Base-by-base conservation (phyloP, 2,329 filamentous ascomycete species). In the Ceratocystis huliohia region DNA sequence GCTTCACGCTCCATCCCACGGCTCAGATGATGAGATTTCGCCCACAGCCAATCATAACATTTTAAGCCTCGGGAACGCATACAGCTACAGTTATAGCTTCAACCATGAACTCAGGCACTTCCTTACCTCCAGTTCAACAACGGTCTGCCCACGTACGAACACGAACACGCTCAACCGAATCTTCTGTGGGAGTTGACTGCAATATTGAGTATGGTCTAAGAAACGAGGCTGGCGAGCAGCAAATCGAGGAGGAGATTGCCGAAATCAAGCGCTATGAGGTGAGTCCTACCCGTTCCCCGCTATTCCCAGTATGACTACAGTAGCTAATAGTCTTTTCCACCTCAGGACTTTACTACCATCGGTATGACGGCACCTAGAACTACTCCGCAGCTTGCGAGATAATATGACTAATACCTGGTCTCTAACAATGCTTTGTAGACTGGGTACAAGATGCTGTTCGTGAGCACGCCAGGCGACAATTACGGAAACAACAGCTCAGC, bases 391-490 rank as follows among this genome's bases (percentile, higher is more conserved):
- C 30, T 41, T 53, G 8, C 13, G 15, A 2, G 20, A 56, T 57
- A 28, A 37, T 10, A n/a, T 22, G 6, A 22, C 46, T 33, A 64
- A 41, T 41, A 15, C 10, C 13, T 41, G 13, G 15, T 53, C 25
- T 10, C 48, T 46, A 44, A 65, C 50, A 3, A 61, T 46, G 56
- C 33, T 67, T 25, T 17, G 10, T 41, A 84, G 94, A 99, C 76
- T 99, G 94, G 94, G 93, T 99, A 0, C 93, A 99, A 75, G 94
- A 99, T 82, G 92, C 93, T 10, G 88, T 91, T 44, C 88, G 92
- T 70, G 94, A 96, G 75, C 90, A 96, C 74, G 80, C 89, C 61
- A 85, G 92, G 66, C 85, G 93, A 69, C 89, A 89, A 72, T 83
- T 88, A 61, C 83, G 88, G 71, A 84, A 89, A 72, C 87, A 85